These are phyloP conservation scores for Pichia exigua DNA, from an alignment of 805 yeast species.

Conservation along the genomic window DNA sequence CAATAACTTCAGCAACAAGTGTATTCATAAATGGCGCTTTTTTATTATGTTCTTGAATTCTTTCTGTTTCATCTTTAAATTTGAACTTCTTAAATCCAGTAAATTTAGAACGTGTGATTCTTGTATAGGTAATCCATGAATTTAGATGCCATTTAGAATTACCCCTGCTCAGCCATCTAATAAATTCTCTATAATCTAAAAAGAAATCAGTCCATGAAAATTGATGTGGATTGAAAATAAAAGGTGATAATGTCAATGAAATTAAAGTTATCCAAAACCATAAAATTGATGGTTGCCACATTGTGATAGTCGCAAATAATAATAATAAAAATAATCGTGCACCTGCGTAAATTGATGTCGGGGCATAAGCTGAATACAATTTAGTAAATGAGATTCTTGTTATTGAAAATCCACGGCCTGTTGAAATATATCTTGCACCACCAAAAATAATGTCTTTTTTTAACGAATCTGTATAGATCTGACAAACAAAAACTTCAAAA, in stretches of 20 bases:
- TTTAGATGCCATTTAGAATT: constrained; percentile 55
- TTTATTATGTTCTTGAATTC: constrained; percentile 38
- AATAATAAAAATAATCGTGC: constrained; percentile 59
- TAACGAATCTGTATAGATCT: constrained; percentile 77
- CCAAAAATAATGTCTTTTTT: constrained; percentile 76
- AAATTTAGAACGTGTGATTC: constrained; percentile 74
- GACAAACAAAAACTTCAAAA: constrained; percentile 93
- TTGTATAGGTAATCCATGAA: constrained; percentile 75
- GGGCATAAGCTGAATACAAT: constrained; percentile 70
- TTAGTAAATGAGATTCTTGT: constrained; percentile 65
- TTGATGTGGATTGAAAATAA: constrained; percentile 47
- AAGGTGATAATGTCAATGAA: constrained; percentile 42
- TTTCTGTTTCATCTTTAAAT: constrained; percentile 51
- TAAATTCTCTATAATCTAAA: constrained; percentile 40
- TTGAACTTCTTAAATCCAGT: constrained; percentile 86
- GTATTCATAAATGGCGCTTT: constrained; percentile 75
- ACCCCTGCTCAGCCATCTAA: constrained; percentile 77
- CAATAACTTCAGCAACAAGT: constrained; percentile 69
- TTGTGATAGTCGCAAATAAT: constrained; percentile 66
- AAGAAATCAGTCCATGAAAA: constrained; percentile 41
- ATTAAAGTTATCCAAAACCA: constrained; percentile 49
- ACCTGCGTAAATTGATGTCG: constrained; percentile 73
- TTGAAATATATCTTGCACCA: constrained; percentile 85
- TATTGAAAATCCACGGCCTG: constrained; percentile 93
- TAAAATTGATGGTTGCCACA: constrained; percentile 70